phyloP scores from a whole-genome alignment of 192 early-diverging fungal species.

The Haplosporangium gracile region DNA sequence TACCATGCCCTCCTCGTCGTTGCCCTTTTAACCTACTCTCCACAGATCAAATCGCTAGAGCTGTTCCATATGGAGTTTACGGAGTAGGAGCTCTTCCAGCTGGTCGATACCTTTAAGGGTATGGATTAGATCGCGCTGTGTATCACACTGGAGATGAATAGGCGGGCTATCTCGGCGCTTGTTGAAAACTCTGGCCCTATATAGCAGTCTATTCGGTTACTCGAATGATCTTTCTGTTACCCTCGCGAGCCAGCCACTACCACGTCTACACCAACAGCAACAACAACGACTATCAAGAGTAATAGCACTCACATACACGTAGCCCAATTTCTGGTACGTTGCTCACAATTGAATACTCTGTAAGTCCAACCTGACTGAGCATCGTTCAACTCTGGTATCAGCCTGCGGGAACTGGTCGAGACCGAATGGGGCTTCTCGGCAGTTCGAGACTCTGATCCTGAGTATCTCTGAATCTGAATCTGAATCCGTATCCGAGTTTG shows the following conservation, averaged over 20 bases:
- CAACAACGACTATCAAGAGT: background rate
- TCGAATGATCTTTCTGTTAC: background rate
- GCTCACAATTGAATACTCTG: background rate
- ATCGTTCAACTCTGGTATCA: background rate
- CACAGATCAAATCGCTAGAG: background rate
- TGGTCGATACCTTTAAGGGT: background rate
- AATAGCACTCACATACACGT: background rate
- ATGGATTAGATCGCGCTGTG: background rate
- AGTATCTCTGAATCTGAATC: background rate
- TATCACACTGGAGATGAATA: background rate
- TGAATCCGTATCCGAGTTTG: background rate
- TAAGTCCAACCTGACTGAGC: background rate
- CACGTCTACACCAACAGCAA: background rate
- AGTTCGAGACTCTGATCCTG: background rate
- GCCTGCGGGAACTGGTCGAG: background rate
- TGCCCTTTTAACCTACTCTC: background rate
- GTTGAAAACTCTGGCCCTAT: background rate
- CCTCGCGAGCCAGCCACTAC: background rate
- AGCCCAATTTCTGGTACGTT: background rate
- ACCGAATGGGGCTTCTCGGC: background rate
- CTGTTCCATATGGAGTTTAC: background rate
- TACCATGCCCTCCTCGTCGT: background rate
- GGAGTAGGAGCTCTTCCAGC: background rate
- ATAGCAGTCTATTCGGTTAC: background rate
- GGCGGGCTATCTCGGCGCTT: background rate